phyloP scores from a whole-genome alignment of 1,284 basidiomycete species.

The Fomes fomentarius region DNA sequence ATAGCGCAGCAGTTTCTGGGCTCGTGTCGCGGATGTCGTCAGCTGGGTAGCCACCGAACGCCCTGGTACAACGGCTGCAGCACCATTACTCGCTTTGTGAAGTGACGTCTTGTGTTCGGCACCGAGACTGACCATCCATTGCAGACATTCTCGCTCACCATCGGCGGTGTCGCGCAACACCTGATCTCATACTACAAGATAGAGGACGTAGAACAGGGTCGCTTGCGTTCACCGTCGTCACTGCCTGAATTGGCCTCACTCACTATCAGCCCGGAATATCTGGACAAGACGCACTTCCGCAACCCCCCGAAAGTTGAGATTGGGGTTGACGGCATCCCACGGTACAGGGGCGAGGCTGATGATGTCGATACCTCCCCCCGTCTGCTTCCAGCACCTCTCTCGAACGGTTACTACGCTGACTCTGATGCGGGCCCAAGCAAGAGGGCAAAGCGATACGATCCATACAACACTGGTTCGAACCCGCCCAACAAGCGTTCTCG shows the following conservation, averaged over 20 bases:
- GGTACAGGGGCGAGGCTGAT: constrained; percentile 82
- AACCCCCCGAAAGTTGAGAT: constrained; percentile 88
- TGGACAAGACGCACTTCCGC: constrained; percentile 89
- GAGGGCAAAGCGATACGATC: constrained; percentile 57
- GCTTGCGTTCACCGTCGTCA: constrained; percentile 86
- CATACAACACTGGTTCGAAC: constrained; percentile 38
- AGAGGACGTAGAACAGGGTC: constrained; percentile 87
- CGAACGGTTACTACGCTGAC: constrained; percentile 54
- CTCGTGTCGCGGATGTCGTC: constrained; percentile 1
- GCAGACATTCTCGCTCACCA: constrained; percentile 91
- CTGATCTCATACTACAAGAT: constrained; percentile 96
- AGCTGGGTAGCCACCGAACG: neutral
- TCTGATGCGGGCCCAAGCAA: constrained; percentile 39
- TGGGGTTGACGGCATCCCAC: constrained; percentile 78
- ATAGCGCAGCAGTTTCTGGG: constrained; percentile 10
- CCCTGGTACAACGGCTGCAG: neutral
- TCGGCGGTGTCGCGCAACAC: constrained; percentile 87
- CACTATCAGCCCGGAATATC: constrained; percentile 86
- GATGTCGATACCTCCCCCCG: constrained; percentile 56
- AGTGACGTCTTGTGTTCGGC: neutral
- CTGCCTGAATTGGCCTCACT: constrained; percentile 87
- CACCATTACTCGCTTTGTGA: too few species aligned
- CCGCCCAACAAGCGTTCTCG: constrained; percentile 34
- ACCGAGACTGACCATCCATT: constrained; percentile 8
- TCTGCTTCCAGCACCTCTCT: constrained; percentile 50